Evolutionary conservation across 2,329 filamentous ascomycete species (phyloP).

Genomic region (Ceratocystis cacaofunesta): DNA sequence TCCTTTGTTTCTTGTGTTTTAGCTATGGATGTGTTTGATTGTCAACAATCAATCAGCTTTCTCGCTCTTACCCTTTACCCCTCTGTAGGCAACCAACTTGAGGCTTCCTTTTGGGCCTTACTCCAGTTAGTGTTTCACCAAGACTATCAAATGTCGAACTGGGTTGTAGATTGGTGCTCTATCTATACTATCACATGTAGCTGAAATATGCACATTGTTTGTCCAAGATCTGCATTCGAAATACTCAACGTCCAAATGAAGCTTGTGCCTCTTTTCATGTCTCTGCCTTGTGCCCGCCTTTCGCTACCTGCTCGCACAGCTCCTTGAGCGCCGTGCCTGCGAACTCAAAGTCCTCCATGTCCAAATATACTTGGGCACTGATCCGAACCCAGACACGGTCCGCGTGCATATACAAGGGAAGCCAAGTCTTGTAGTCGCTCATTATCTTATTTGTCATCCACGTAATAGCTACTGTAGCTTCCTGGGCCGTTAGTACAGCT

Average conservation of each 20-base stretch:
- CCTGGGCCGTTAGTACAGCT: slow-evolving; percentile 22
- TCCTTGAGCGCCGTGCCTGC: slow-evolving; percentile 42
- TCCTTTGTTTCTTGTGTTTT: too few species aligned
- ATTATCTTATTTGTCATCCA: slow-evolving; percentile 45
- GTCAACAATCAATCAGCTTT: neutral
- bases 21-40: neutral
- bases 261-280: neutral
- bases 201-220: too few species aligned
- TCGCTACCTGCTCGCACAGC: slow-evolving; percentile 29
- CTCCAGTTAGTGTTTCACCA: too few species aligned
- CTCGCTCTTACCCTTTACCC: too few species aligned
- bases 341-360: slow-evolving; percentile 62
- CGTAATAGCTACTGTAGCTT: slow-evolving; percentile 29
- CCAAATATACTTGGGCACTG: slow-evolving; percentile 75
- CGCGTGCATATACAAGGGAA: slow-evolving; percentile 47
- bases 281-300: slow-evolving; percentile 20
- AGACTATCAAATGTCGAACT: too few species aligned
- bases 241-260: neutral
- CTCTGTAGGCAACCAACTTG: too few species aligned
- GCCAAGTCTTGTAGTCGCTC: slow-evolving; percentile 53
- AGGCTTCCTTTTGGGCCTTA: too few species aligned
- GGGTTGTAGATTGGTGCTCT: too few species aligned
- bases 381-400: slow-evolving; percentile 55
- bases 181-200: too few species aligned
- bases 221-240: too few species aligned